Evolutionary conservation across 2,329 filamentous ascomycete species (phyloP).

Genomic region (Penicillium vulpinum): DNA sequence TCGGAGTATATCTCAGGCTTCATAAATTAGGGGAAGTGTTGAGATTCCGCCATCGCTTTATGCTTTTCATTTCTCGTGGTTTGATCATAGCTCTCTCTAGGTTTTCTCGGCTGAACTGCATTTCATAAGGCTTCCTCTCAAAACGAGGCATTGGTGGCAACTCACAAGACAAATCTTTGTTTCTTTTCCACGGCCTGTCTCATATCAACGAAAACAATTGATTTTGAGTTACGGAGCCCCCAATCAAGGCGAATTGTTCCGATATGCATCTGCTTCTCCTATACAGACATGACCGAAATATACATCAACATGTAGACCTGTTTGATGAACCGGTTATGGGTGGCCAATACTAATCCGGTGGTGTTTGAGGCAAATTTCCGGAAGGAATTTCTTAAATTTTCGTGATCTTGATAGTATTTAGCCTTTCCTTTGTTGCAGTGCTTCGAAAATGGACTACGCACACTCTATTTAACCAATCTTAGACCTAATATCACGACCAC

Average conservation of each 20-base stretch:
- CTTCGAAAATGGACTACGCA: no score
- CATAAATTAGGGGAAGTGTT: neutral
- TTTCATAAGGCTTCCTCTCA: no score
- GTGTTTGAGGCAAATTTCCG: neutral
- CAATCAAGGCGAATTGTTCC: neutral
- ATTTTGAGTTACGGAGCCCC: no score
- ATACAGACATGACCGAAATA: neutral
- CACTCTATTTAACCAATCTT: no score
- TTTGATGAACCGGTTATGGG: neutral
- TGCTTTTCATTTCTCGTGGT: neutral
- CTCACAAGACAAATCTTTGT: no score
- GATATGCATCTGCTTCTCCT: no score
- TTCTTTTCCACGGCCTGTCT: neutral
- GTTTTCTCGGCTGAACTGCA: no score
- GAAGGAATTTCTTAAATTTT: neutral
- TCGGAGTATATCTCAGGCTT: neutral
- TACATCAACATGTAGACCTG: neutral
- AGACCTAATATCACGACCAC: no score
- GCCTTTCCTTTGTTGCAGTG: neutral
- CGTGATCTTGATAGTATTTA: no score
- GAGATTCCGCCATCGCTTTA: neutral
- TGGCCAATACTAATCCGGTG: neutral
- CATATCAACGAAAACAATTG: no score
- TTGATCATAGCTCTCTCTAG: no score
- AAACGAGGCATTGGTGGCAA: neutral